phyloP scores from a whole-genome alignment of 306 rosid genomes.

The Pyrus betulifolia region DNA sequence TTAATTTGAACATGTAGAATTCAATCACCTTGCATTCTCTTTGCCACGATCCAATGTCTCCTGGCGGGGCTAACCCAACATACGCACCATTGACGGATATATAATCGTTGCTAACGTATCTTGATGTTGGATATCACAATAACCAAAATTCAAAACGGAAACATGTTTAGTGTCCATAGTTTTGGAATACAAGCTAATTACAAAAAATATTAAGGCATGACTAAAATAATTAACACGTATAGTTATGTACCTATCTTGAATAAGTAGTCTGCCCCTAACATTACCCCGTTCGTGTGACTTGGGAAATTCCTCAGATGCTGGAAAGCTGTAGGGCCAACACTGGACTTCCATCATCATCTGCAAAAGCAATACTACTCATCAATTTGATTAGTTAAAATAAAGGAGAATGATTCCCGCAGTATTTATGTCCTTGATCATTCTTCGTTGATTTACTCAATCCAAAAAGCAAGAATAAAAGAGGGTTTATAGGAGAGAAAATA shows the following conservation, averaged over 20 bases:
- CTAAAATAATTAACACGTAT: neutral
- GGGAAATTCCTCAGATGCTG: constrained; percentile 36
- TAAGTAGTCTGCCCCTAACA: constrained; percentile 28
- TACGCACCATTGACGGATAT: constrained; percentile 33
- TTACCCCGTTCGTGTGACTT: constrained; percentile 26
- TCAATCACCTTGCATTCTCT: constrained; percentile 72
- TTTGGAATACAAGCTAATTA: neutral
- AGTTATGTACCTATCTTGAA: constrained; percentile 24
- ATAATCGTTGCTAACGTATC: constrained; percentile 16
- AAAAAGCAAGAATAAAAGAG: neutral
- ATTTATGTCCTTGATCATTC: neutral
- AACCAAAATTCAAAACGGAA: too few relatives aligned
- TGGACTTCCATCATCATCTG: constrained; percentile 31
- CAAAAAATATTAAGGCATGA: neutral
- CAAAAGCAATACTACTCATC: neutral
- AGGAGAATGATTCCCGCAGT: neutral
- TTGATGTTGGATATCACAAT: neutral
- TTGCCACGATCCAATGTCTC: constrained; percentile 51
- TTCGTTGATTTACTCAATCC: too few relatives aligned
- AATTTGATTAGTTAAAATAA: neutral
- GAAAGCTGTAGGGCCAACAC: constrained; percentile 43
- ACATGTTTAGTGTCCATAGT: neutral
- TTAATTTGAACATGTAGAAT: neutral
- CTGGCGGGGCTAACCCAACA: constrained; percentile 48
- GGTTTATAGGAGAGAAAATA: neutral